Evolutionary conservation across 805 yeast genomes (phyloP), one percentile per base, ranked within the genome.

Genomic region (Saccharomycopsis sp.): DNA sequence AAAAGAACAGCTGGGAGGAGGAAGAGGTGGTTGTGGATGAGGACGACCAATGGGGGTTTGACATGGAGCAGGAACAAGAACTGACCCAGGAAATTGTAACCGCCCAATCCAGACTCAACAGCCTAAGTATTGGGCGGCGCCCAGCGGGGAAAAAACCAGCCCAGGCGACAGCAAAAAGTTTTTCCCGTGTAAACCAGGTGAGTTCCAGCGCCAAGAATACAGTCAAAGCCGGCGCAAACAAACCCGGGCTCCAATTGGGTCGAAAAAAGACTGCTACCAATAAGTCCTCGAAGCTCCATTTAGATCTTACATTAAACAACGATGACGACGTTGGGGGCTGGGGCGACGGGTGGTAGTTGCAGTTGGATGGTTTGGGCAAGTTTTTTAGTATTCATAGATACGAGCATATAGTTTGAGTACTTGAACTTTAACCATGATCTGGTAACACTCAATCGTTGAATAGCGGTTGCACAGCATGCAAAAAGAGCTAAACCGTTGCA

Each of bases 271-370:
- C 20, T 22, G 25, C n/a, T 12, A 23, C 25, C 19, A 29, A 14
- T 17, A 17, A 17, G 41, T n/a, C 47, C 35, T 64, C 64, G 24
- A 73, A 75, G 62, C 60, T 74, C 8, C 71, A 72, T 42, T 59
- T 75, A 29, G 69, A 58, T 17, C 56, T 60, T 17, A 53, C 71
- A 20, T 53, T 75, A 24, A 69, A 69, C 25, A 63, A 63, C 15
- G 74, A 69, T 12, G 73, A 69, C 17, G 63, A 58, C 17, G 76
- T 70, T 14, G 77, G 71, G 52, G 78, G 75, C 0, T 77, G 80
- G 80, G 80, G 77, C 19, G 77, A 74, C 58, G 78, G 76, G 0
- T 76, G 79, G 79, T 75, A 55, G 58, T 3, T 3, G 3, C 3
- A 15, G 38, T 29, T 29, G 38, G 38, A 29, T 29, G 12, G 38